Evolutionary conservation across 2,329 filamentous ascomycete genomes (phyloP), one percentile per base, ranked within the genome.

Genomic region (Trichoderma guizhouense): DNA sequence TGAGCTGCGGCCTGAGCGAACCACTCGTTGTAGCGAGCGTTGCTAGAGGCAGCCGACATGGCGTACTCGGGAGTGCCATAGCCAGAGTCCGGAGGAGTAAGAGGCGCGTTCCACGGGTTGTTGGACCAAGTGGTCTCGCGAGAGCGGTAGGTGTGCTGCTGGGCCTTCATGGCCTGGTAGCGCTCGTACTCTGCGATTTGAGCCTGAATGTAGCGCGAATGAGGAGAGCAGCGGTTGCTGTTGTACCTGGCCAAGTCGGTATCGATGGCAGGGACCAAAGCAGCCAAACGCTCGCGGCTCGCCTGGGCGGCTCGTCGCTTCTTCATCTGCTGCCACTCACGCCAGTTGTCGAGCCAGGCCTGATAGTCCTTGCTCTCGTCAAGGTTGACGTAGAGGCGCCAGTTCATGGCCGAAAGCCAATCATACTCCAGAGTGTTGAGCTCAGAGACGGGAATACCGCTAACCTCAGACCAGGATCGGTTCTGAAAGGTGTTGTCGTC

Each of bases 401-500:
- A 97, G 76, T 90, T 87, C 80, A 97, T 96, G 55, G 91, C 90
- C 70, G 89, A 86, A 53, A 98, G 87, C 95, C 95, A 98, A 77
- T 97, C 92, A 77, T 92, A 89, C 84, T 98, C 95, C 80, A 97
- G 88, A 73, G 87, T 86, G 83, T 97, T 97, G 76, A 98, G 87
- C 79, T 97, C 94, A 3, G 88, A 83, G 24, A 97, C 94, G 36
- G 91, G 86, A 75, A 98, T 97, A 73, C 93, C 93, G 82, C 94
- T 97, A 67, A 98, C 95, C 79, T 98, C 95, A 6, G 95, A 93
- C 95, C 95, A 98, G 1, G 95, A 97, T 70, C 93, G 92, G 84
- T 97, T 98, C 86, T 97, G 95, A 83, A 98, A 98, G 7, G 95
- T 98, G 83, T 97, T 97, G 86, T 97, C 95, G 78, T 98, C 95